These are phyloP conservation scores for Lyophyllum atratum DNA, from an alignment of 768 basidiomycete genomes.

Conservation along the genomic window DNA sequence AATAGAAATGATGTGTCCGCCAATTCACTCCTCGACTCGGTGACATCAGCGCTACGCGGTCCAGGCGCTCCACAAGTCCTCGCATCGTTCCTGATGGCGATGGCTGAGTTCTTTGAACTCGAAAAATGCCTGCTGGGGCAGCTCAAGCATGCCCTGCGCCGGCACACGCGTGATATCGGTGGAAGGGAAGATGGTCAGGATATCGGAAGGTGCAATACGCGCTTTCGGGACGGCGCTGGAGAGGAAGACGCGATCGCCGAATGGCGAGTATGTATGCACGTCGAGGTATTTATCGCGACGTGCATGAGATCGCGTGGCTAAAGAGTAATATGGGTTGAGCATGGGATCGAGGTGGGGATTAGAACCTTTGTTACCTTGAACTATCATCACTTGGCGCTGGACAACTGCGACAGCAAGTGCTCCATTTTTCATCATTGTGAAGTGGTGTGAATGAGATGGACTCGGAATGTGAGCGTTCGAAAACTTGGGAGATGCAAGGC, in stretches of 20 bases:
- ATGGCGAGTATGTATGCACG: conserved; percentile 64
- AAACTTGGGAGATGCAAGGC: not conserved
- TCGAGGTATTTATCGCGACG: conserved; percentile 62
- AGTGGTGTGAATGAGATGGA: not conserved
- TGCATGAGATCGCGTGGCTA: conserved; percentile 59
- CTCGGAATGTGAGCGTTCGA: not conserved
- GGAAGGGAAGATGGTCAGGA: conserved; percentile 59
- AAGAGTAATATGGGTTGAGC: not conserved
- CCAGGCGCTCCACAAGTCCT: conserved; percentile 60
- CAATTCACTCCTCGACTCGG: not conserved
- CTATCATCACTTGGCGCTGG: conserved; percentile 65
- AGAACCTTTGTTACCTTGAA: conserved; percentile 50
- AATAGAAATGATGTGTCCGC: not conserved
- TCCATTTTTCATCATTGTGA: conserved; percentile 51
- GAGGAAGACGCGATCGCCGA: conserved; percentile 69
- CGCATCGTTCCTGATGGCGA: conserved; percentile 55
- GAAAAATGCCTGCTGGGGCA: conserved; percentile 58
- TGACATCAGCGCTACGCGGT: conserved; percentile 10
- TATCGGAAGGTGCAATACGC: conserved; percentile 59
- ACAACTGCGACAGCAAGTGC: conserved; percentile 70
- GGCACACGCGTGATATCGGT: conserved; percentile 31
- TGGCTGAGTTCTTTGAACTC: conserved; percentile 57
- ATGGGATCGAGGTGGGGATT: not conserved
- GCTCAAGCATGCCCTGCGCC: conserved; percentile 60
- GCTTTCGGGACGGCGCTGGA: conserved; percentile 59